Evolutionary conservation across 2,329 filamentous ascomycete genomes (phyloP), one percentile per base, ranked within the genome.

Genomic region (Dichotomopilus funicola): DNA sequence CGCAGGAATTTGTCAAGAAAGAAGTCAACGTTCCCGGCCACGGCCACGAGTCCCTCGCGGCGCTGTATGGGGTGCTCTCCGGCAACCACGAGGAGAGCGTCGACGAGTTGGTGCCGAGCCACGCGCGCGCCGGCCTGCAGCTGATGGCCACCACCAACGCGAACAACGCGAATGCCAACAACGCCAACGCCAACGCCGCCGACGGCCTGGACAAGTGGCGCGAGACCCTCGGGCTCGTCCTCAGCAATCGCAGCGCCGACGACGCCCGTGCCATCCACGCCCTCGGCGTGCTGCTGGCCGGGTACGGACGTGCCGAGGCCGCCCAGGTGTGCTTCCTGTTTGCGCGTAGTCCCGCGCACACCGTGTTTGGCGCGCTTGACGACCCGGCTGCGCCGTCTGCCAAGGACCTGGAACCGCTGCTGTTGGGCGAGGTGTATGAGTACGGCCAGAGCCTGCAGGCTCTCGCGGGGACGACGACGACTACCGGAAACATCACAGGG

Each of bases 371-470:
- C 48, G 94, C 92, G 4, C 75, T 88, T 6, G 91, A 97, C 68
- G 92, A 99, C 64, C 78, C 85, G 0, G 82, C 83, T 6, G 80
- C 86, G 51, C 84, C 89, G 50, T 86, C 91, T 59, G 85, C 85
- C 52, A 83, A 86, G 61, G 91, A 97, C 64, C 79, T 88, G 6
- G 91, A 97, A 67, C 82, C 90, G 4, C 82, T 96, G n/a, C 77
- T 96, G 50, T 80, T 99, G n/a, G 97, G 90, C 43, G 94, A 99
- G 70, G 84, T 96, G 0, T 97, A 95, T 65, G 94, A 99, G 68
- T 97, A 90, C 68, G 91, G 89, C 0, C 76, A 89, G 9, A 88
- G 88, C 8, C 79, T 97, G 11, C 19, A 27, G 19, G 19, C 19
- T 27, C 19, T 27, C 19, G 19, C 19, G 19, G 19, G 19, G 19